Percentiles rank a stretch among this genome's conserved stretches.
phyloP scores from a whole-genome alignment of 768 basidiomycete genomes.

The Leccinum broughii region DNA sequence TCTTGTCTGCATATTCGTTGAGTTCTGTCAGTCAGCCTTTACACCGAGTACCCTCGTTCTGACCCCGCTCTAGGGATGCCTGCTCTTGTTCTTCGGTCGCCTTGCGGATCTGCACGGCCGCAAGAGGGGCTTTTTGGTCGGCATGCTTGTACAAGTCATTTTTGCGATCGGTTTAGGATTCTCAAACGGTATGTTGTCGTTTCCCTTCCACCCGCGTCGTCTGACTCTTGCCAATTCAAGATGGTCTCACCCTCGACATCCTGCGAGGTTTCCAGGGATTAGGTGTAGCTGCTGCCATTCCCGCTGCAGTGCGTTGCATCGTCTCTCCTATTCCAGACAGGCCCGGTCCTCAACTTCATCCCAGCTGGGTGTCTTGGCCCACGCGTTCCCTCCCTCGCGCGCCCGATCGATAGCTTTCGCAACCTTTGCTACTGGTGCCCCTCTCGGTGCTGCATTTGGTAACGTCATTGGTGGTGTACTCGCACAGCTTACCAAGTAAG shows the following conservation, averaged over 20 bases:
- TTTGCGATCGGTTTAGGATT: constrained; percentile 71
- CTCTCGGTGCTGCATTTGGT: constrained; percentile 76
- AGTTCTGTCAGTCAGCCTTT: constrained; percentile 52
- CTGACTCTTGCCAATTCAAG: constrained; percentile 35
- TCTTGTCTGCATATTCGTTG: constrained; percentile 64
- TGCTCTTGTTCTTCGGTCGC: constrained; percentile 76
- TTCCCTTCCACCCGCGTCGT: neutral
- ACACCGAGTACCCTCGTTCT: neutral
- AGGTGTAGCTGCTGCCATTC: constrained; percentile 76
- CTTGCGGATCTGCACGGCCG: constrained; percentile 80
- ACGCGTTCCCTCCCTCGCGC: constrained; percentile 67
- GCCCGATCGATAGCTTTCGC: constrained; percentile 79
- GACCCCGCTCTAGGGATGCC: constrained; percentile 59
- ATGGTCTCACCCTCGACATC: constrained; percentile 61
- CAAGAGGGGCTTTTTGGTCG: constrained; percentile 63
- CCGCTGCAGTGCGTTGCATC: constrained; percentile 55
- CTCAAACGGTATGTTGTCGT: constrained; percentile 42
- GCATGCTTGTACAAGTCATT: constrained; percentile 51
- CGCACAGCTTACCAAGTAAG: constrained; percentile 50
- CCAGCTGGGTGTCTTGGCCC: constrained; percentile 80
- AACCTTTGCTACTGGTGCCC: constrained; percentile 82
- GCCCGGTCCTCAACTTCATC: neutral
- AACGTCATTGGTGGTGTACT: constrained; percentile 67
- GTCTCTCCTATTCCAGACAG: constrained; percentile 1
- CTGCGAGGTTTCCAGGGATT: constrained; percentile 81